A percentile compares a stretch with the other conserved stretches of the same genome.
Evolutionary conservation across 306 rosid species (phyloP).

Genomic region (Hylodesmum podocarpum): DNA sequence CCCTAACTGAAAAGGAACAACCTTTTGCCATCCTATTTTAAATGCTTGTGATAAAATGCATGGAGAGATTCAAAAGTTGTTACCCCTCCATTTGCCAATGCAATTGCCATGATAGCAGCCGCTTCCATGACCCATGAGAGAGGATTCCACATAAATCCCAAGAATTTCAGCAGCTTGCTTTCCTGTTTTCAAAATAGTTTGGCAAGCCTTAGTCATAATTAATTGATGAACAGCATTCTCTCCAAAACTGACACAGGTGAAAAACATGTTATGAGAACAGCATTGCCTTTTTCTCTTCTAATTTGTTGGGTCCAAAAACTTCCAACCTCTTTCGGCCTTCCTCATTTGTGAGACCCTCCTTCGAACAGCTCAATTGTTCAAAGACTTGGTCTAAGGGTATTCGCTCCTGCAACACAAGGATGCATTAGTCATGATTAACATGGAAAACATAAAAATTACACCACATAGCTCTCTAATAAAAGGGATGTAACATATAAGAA

Average conservation of each 20-base stretch:
- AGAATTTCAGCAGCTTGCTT: conserved; percentile 55
- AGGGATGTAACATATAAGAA: background rate
- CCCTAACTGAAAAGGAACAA: background rate
- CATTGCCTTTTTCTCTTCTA: conserved; percentile 67
- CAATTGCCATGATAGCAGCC: conserved; percentile 88
- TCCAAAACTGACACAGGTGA: background rate
- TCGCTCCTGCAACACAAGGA: conserved; percentile 42
- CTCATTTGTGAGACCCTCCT: conserved; percentile 60
- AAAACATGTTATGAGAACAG: background rate
- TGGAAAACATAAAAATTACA: background rate
- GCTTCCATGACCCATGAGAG: conserved; percentile 88
- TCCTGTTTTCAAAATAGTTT: conserved; percentile 46
- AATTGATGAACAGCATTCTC: background rate
- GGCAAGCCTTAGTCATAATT: background rate
- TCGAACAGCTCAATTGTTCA: conserved; percentile 52
- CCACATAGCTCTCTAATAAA: background rate
- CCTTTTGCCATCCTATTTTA: background rate
- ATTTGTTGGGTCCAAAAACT: conserved; percentile 72
- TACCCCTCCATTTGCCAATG: conserved; percentile 84
- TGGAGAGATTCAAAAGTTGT: background rate
- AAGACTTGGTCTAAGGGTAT: conserved; percentile 78
- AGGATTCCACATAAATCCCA: conserved; percentile 93
- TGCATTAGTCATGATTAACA: background rate
- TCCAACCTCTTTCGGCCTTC: conserved; percentile 59
- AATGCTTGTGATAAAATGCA: background rate